Percentiles rank a stretch among this genome's conserved stretches.
Evolutionary conservation across 257 asterid species (phyloP).

Genomic region (Lantana camara): DNA sequence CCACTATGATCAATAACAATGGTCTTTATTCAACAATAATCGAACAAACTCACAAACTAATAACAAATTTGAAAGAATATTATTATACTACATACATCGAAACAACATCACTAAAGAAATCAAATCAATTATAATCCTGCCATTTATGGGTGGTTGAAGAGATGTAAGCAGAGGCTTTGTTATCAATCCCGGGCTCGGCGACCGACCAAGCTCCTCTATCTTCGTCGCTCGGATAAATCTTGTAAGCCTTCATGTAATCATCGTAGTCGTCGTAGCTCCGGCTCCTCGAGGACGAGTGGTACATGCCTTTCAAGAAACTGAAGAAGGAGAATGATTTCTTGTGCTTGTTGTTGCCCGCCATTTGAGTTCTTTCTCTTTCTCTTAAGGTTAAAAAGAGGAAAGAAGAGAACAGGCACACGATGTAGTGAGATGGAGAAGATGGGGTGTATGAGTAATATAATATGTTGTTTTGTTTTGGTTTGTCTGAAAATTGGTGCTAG

Average conservation of each 20-base stretch:
- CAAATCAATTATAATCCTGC: conserved; percentile 11
- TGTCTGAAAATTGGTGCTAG: conserved; percentile 20
- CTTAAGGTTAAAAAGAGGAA: too few relatives aligned
- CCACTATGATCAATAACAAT: too few relatives aligned
- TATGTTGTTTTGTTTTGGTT: neutral
- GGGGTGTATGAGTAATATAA: neutral
- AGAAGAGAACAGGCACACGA: too few relatives aligned
- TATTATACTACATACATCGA: too few relatives aligned
- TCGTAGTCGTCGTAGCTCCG: conserved; percentile 13
- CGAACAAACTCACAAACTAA: too few relatives aligned
- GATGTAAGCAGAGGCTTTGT: conserved; percentile 54
- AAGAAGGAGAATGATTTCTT: conserved; percentile 55
- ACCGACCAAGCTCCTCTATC: conserved; percentile 57
- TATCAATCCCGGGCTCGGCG: conserved; percentile 64
- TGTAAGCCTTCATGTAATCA: conserved; percentile 47
- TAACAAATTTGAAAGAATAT: too few relatives aligned
- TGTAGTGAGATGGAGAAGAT: neutral
- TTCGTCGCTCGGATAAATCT: conserved; percentile 54
- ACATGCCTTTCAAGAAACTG: conserved; percentile 36
- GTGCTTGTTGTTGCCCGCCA: conserved; percentile 52
- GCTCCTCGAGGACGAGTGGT: conserved; percentile 1
- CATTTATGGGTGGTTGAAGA: conserved; percentile 42
- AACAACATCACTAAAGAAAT: too few relatives aligned
- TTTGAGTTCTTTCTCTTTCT: neutral
- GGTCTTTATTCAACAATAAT: too few relatives aligned